phyloP scores from a whole-genome alignment of 805 yeast species.

The Metschnikowia gelsemii region DNA sequence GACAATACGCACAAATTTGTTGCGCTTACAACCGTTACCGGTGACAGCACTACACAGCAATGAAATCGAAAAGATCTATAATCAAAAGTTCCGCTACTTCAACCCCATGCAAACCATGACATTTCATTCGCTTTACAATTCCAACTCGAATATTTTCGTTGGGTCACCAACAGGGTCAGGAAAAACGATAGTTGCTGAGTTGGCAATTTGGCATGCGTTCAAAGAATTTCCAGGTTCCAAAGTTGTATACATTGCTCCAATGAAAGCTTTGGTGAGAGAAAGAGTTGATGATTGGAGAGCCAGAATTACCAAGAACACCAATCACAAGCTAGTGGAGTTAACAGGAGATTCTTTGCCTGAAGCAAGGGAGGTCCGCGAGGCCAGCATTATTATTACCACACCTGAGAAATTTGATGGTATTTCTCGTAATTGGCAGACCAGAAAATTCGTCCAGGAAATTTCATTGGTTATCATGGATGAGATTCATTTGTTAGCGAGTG shows the following conservation, averaged over 20 bases:
- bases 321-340: conserved; percentile 62
- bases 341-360: conserved; percentile 84
- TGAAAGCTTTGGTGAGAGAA: conserved; percentile 84
- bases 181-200: conserved; percentile 93
- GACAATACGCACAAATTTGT: conserved; percentile 76
- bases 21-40: conserved; percentile 84
- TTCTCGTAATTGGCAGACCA: conserved; percentile 79
- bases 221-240: conserved; percentile 76
- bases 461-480: conserved; percentile 83
- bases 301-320: conserved; percentile 48
- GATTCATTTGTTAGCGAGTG: conserved; percentile 79
- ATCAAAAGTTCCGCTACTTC: conserved; percentile 71
- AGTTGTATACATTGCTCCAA: conserved; percentile 82
- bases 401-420: conserved; percentile 89
- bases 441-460: conserved; percentile 71
- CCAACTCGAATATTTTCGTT: conserved; percentile 76
- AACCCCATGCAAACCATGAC: conserved; percentile 99
- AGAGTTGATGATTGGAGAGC: conserved; percentile 78
- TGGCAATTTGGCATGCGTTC: conserved; percentile 97
- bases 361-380: conserved; percentile 59
- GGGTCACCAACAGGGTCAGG: conserved; percentile 99
- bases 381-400: conserved; percentile 77
- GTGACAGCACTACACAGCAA: conserved; percentile 71
- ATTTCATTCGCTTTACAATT: conserved; percentile 83
- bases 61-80: conserved; percentile 66